Conservation (phyloP, 2,329 filamentous ascomycete species). For the Fusarium keratoplasticum region DNA sequence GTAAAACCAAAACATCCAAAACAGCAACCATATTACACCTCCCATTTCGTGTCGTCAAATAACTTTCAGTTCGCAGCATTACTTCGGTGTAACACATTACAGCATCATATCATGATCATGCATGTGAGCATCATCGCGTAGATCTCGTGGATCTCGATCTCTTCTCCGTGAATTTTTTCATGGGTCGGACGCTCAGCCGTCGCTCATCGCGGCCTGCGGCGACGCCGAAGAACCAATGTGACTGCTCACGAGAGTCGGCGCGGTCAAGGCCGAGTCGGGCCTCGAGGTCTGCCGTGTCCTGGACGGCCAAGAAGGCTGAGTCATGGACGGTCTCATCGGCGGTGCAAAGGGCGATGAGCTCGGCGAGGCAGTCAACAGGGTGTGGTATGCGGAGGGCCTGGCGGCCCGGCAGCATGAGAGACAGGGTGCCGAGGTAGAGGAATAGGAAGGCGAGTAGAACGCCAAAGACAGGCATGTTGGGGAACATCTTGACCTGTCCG, state of each 20-base stretch:
- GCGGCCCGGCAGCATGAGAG: conserved; percentile 71
- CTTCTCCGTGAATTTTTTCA: conserved; percentile 60
- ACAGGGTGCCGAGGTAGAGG: conserved; percentile 74
- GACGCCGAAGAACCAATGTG: conserved; percentile 63
- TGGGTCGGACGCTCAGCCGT: conserved; percentile 57
- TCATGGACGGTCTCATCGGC: conserved; percentile 79
- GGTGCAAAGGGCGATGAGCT: conserved; percentile 81
- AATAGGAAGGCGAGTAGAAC: conserved; percentile 78
- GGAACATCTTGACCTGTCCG: conserved; percentile 72
- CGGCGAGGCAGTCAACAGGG: conserved; percentile 76
- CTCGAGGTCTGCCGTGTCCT: conserved; percentile 75
- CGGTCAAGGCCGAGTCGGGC: conserved; percentile 71
- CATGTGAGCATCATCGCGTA: conserved; percentile 38
- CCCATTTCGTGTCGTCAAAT: conserved; percentile 22
- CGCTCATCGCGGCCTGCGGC: conserved; percentile 54
- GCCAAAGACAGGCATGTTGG: conserved; percentile 79
- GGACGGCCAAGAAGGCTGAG: conserved; percentile 76
- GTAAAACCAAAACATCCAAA: conserved; percentile 5
- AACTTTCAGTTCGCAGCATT: neutral
- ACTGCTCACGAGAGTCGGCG: conserved; percentile 58
- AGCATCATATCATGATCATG: conserved; percentile 19
- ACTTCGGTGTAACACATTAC: conserved; percentile 27
- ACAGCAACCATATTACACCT: neutral
- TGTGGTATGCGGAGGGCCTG: conserved; percentile 77
- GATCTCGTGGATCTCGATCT: conserved; percentile 40